Evolutionary conservation across 257 asterid genomes (phyloP).

Genomic region (Oldenlandia corymbosa): DNA sequence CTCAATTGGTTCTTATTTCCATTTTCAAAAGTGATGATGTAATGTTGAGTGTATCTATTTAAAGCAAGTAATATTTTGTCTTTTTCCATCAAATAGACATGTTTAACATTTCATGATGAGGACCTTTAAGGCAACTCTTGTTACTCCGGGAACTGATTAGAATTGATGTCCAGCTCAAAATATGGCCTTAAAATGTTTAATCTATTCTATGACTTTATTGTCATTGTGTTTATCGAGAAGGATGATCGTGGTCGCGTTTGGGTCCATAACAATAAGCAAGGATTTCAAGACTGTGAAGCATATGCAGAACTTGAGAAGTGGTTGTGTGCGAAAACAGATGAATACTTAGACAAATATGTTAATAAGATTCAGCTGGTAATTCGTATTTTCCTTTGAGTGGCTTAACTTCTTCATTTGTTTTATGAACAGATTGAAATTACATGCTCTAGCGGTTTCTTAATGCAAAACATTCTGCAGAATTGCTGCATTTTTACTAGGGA

Average conservation of each 20-base stretch:
- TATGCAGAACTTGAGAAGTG: constrained; percentile 76
- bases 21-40: not conserved
- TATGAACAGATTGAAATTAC: not conserved
- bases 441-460: not conserved
- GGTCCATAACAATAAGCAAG: constrained; percentile 89
- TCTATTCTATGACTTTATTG: not conserved
- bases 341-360: constrained; percentile 53
- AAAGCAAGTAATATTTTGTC: not conserved
- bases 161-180: not conserved
- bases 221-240: constrained; percentile 37
- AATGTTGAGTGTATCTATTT: not conserved
- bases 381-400: not conserved
- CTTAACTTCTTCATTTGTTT: not conserved
- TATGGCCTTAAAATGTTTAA: not conserved
- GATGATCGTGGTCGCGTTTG: constrained; percentile 50
- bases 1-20: not conserved
- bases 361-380: constrained; percentile 62
- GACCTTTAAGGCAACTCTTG: not conserved
- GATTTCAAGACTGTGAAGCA: constrained; percentile 77
- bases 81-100: not conserved
- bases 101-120: not conserved
- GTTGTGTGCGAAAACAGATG: constrained; percentile 56
- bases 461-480: not conserved
- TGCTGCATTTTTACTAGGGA: not conserved
- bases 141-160: not conserved